phyloP scores from a whole-genome alignment of 345 rosid species.

The Euphorbia tirucalli region DNA sequence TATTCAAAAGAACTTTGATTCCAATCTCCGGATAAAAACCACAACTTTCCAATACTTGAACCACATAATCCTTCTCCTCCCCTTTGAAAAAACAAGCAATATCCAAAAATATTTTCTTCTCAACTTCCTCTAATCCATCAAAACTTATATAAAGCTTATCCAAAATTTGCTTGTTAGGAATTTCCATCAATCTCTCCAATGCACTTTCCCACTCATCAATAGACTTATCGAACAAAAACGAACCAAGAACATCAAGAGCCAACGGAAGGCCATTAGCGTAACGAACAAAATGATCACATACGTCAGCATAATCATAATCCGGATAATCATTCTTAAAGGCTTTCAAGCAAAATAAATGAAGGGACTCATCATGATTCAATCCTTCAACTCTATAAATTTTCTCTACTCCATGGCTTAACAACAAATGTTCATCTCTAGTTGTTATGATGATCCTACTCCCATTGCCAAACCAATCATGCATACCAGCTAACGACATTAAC shows the following conservation, averaged over 20 bases:
- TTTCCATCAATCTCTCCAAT: neutral
- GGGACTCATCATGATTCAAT: conserved; percentile 5
- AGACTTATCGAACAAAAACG: conserved; percentile 6
- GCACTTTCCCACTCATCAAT: conserved; percentile 12
- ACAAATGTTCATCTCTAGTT: conserved; percentile 14
- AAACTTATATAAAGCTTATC: conserved; percentile 10
- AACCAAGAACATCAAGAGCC: conserved; percentile 21
- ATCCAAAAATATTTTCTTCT: conserved; percentile 9
- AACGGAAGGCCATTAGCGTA: conserved; percentile 18
- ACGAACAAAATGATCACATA: neutral
- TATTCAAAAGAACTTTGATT: neutral
- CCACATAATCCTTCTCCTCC: neutral
- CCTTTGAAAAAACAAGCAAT: conserved; percentile 16
- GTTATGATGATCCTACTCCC: conserved; percentile 19
- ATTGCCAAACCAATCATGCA: conserved; percentile 17
- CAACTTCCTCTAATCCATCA: conserved; percentile 11
- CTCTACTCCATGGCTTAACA: conserved; percentile 4
- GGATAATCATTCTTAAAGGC: conserved; percentile 10
- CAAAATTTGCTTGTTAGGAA: neutral
- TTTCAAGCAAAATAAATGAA: conserved; percentile 5
- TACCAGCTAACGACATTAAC: conserved; percentile 11
- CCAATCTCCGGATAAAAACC: conserved; percentile 2
- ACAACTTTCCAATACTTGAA: conserved; percentile 1
- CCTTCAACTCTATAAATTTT: conserved; percentile 8
- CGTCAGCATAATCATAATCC: neutral